Evolutionary conservation across 139 green algal genomes (phyloP).

Genomic region (Penium margaritaceum): DNA sequence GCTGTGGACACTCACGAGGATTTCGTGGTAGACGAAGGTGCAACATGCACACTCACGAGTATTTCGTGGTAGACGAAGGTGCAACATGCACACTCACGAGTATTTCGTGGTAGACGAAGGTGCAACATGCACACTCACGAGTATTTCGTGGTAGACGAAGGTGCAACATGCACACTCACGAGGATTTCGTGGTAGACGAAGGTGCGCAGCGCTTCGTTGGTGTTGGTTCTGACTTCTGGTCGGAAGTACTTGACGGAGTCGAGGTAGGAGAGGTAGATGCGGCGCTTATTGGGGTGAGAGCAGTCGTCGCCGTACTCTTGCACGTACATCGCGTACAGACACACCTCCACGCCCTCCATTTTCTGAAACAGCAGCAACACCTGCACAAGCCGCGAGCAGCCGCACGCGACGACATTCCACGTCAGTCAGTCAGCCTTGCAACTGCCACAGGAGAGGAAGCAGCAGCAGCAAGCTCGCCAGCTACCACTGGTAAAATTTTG

Average conservation of each 20-base stretch:
- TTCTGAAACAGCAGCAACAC: constrained; percentile 89
- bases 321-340: constrained; percentile 88
- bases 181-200: constrained; percentile 95
- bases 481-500: too few species aligned
- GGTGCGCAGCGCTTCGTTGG: constrained; percentile 75
- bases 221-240: constrained; percentile 61
- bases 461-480: too few species aligned
- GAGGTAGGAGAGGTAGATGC: constrained; percentile 89
- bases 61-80: not conserved
- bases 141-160: too few species aligned
- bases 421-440: too few species aligned
- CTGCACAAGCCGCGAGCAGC: too few species aligned
- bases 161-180: constrained; percentile 24
- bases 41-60: constrained; percentile 1
- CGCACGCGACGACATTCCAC: too few species aligned
- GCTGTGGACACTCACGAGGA: constrained; percentile 52
- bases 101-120: too few species aligned
- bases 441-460: too few species aligned
- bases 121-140: too few species aligned
- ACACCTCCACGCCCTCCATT: constrained; percentile 83
- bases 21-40: not conserved
- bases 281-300: constrained; percentile 71
- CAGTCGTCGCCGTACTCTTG: constrained; percentile 87
- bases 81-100: too few species aligned
- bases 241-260: constrained; percentile 96